These are phyloP conservation scores for Penicillium desertorum DNA, from an alignment of 495 filamentous ascomycete species.

Conservation along the genomic window DNA sequence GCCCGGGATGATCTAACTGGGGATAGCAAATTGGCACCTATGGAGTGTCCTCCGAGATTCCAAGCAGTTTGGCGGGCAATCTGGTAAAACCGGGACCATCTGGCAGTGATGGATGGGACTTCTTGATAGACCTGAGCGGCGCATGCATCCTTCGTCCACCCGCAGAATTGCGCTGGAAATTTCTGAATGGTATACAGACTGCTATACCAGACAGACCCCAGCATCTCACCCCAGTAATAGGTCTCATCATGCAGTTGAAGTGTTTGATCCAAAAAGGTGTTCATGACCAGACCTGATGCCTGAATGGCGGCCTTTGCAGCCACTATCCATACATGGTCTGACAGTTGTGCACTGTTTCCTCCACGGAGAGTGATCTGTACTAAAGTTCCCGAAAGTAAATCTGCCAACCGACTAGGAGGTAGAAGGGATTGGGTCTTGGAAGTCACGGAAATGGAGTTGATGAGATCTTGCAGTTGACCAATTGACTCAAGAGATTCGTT, in stretches of 20 bases:
- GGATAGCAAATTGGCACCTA: slow-evolving; percentile 59
- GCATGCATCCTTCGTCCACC: slow-evolving; percentile 63
- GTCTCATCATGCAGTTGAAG: slow-evolving; percentile 80
- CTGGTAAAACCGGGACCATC: slow-evolving; percentile 77
- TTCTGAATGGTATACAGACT: slow-evolving; percentile 80
- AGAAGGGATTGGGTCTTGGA: slow-evolving; percentile 57
- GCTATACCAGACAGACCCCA: slow-evolving; percentile 68
- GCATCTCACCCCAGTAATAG: slow-evolving; percentile 87
- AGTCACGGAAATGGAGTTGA: slow-evolving; percentile 66
- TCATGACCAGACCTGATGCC: slow-evolving; percentile 73
- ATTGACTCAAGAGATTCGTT: slow-evolving; percentile 17
- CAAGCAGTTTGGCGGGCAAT: slow-evolving; percentile 70
- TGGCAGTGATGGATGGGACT: slow-evolving; percentile 13
- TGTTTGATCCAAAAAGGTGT: slow-evolving; percentile 72
- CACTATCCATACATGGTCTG: slow-evolving; percentile 83
- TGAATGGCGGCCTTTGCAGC: slow-evolving; percentile 84
- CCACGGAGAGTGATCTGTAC: slow-evolving; percentile 20
- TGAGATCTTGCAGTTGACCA: slow-evolving; percentile 56
- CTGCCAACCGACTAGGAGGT: slow-evolving; percentile 50
- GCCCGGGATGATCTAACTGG: slow-evolving; percentile 68
- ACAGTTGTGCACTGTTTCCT: slow-evolving; percentile 49
- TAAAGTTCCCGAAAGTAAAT: slow-evolving; percentile 55
- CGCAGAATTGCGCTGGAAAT: slow-evolving; percentile 68
- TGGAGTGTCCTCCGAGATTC: slow-evolving; percentile 57
- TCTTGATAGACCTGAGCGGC: slow-evolving; percentile 49